Evolutionary conservation across 208 protist genomes (phyloP).

Genomic region (Trypanosoma theileri): DNA sequence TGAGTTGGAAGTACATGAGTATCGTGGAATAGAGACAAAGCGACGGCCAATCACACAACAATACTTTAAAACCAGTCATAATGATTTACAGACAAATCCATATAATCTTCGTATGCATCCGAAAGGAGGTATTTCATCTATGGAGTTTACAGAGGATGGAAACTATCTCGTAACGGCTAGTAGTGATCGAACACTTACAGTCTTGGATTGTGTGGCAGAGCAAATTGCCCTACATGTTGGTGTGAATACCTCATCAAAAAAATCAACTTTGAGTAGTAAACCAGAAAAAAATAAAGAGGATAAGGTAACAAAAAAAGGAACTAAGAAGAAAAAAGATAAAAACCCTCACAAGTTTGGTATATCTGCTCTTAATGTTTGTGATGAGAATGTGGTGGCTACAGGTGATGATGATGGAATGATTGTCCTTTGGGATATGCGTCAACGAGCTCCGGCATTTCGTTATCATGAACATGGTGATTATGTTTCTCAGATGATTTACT

Average conservation of each 20-base stretch:
- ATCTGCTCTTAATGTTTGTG: constrained; percentile 82
- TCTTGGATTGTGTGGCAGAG: constrained; percentile 80
- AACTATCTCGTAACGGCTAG: constrained; percentile 78
- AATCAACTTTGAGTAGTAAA: constrained; percentile 7
- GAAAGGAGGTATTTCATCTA: constrained; percentile 54
- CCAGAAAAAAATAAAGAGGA: constrained; percentile 40
- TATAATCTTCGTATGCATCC: constrained; percentile 86
- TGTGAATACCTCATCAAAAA: constrained; percentile 17
- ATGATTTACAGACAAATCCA: constrained; percentile 1
- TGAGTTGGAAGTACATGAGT: constrained; percentile 84
- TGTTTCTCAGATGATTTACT: constrained; percentile 88
- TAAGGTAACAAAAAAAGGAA: constrained; percentile 27
- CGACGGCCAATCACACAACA: constrained; percentile 18
- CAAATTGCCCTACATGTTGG: constrained; percentile 75
- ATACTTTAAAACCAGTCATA: constrained; percentile 15
- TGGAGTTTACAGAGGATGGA: constrained; percentile 91
- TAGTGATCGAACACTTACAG: constrained; percentile 77
- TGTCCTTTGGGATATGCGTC: constrained; percentile 87
- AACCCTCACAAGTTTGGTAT: constrained; percentile 91
- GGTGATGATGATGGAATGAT: constrained; percentile 89
- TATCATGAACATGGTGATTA: constrained; percentile 92
- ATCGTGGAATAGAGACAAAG: constrained; percentile 48
- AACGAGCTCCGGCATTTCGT: constrained; percentile 47
- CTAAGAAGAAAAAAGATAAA: constrained; percentile 22
- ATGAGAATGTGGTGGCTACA: constrained; percentile 79